Base-by-base conservation (phyloP, 2,329 filamentous ascomycete species). In the Colletotrichum acutatum region DNA sequence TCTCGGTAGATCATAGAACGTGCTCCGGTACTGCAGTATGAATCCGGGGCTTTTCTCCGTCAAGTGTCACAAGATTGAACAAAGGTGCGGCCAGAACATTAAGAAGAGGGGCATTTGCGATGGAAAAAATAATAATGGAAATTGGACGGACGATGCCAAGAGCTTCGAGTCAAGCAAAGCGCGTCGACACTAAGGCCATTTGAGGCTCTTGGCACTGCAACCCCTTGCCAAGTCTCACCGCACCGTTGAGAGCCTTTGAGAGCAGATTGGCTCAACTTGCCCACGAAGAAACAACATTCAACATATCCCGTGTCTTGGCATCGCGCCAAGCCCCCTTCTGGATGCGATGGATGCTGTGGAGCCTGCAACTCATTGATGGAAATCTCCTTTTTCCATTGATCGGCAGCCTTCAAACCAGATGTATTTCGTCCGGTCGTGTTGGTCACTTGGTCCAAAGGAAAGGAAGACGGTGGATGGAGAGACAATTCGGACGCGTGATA, bases 141-240 rank as follows among this genome's bases (percentile, higher is more conserved):
- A 73, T 73, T 73, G 66, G 60, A 73, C 61, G 71, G 66, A 73
- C 71, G 28, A 66, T 57, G 71, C 66, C 71, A 73, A 73, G 66
- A 61, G 26, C 46, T 60, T 53, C 37, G 49, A 71, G 66, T 62
- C 71, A 60, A 69, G 66, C 59, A 54, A 65, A 54, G 60, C 59
- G 34, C 28, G 42, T 54, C 34, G n/a, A 56, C 32, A 34, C n/a
- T 8, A 53, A 37, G 19, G 24, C 37, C 62, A 24, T 52, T 65
- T 56, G 16, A 56, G 62, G 24, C 26, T 12, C 12, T 60, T 71
- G 32, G 30, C 37, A 46, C 28, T 62, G 59, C 66, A 72, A 60
- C 37, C 66, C 69, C 42, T 69, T 54, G 52, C 42, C 37, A 68
- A 62, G 37, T 52, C 57, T 62, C 69, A 53, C 69, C 37, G n/a